Evolutionary conservation across 1,139 yeast genomes (phyloP).

Genomic region (Protomyces inouyei): DNA sequence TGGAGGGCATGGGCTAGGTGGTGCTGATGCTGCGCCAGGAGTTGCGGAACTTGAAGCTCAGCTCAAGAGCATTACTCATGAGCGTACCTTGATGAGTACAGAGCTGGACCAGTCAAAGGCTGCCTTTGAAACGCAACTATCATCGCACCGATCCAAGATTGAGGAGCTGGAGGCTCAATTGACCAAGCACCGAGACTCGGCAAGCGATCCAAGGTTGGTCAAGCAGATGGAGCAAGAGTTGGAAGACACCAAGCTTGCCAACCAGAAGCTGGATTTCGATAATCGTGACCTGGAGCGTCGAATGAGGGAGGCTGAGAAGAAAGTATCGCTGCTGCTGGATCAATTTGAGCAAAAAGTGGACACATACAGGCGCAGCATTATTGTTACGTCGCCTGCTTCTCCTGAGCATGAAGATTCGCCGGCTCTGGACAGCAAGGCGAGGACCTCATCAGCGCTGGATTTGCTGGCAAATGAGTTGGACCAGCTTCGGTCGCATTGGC

Average conservation of each 20-base stretch:
- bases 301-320: conserved; percentile 26
- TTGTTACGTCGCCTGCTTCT: background rate
- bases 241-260: conserved; percentile 14
- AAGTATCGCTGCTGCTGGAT: conserved; percentile 26
- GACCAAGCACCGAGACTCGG: background rate
- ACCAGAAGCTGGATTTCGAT: conserved; percentile 25
- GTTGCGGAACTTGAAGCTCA: conserved; percentile 3
- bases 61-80: background rate
- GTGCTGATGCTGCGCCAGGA: background rate
- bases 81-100: background rate
- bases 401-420: conserved; percentile 1
- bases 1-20: background rate
- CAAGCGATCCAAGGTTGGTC: background rate
- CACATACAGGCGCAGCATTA: conserved; percentile 21
- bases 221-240: conserved; percentile 22
- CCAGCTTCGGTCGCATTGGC: conserved; percentile 25
- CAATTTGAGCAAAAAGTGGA: conserved; percentile 26
- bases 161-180: conserved; percentile 1
- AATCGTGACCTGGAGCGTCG: conserved; percentile 24
- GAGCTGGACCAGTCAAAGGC: conserved; percentile 2
- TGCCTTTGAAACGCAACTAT: background rate
- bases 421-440: background rate
- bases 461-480: conserved; percentile 28
- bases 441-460: conserved; percentile 26
- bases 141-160: conserved; percentile 5